Evolutionary conservation across 1,284 basidiomycete species (phyloP).

Genomic region (Inonotus hispidus): DNA sequence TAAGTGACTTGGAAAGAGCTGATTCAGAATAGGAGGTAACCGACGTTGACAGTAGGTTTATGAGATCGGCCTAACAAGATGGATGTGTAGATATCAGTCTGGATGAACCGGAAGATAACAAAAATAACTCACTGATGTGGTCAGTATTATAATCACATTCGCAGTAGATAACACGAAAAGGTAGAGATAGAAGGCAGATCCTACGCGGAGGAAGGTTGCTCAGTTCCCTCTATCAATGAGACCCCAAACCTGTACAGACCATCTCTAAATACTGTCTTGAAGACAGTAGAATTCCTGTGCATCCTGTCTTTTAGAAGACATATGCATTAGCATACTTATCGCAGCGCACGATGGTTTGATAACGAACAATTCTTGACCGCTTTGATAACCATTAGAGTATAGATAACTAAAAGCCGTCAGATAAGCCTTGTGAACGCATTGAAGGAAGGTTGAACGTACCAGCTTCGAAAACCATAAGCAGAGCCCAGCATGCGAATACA

Average conservation of each 20-base stretch:
- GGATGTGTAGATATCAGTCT: background rate
- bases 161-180: slow-evolving; percentile 4
- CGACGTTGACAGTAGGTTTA: background rate
- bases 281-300: background rate
- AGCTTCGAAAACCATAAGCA: slow-evolving; percentile 9
- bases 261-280: slow-evolving; percentile 5
- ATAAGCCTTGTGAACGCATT: background rate
- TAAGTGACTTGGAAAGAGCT: background rate
- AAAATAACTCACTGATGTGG: background rate
- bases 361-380: background rate
- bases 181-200: background rate
- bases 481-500: slow-evolving; percentile 2
- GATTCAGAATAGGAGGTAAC: background rate
- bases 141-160: slow-evolving; percentile 4
- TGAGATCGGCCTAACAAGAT: background rate
- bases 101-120: background rate
- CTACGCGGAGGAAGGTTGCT: background rate
- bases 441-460: background rate
- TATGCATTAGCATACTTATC: background rate
- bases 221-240: background rate
- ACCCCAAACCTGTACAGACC: background rate
- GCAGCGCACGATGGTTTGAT: background rate
- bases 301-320: background rate
- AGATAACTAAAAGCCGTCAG: background rate
- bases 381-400: background rate